Evolutionary conservation across 352 stramenopile species (phyloP).

Genomic region (Phytophthora quininea): DNA sequence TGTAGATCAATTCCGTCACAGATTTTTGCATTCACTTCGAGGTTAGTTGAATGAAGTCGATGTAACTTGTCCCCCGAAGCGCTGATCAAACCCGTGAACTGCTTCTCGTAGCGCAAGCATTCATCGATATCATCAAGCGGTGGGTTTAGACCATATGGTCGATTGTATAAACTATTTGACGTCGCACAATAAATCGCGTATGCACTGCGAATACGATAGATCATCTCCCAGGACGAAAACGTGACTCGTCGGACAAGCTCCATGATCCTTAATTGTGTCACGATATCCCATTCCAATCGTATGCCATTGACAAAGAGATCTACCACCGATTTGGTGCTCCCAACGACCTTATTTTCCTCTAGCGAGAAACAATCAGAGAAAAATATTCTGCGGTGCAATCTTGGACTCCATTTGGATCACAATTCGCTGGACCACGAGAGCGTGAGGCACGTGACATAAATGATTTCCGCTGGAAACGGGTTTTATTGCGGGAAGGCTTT

Average conservation of each 20-base stretch:
- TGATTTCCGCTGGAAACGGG: conserved; percentile 13
- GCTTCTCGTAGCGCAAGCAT: conserved; percentile 38
- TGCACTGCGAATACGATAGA: conserved; percentile 64
- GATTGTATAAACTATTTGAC: conserved; percentile 65
- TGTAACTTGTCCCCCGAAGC: conserved; percentile 70
- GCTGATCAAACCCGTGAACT: conserved; percentile 61
- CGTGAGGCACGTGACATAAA: conserved; percentile 21
- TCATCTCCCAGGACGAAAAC: conserved; percentile 79
- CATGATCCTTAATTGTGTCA: conserved; percentile 62
- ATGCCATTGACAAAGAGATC: conserved; percentile 71
- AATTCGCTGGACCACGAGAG: not conserved
- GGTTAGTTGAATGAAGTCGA: conserved; percentile 57
- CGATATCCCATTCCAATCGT: conserved; percentile 53
- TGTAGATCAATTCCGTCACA: conserved; percentile 33
- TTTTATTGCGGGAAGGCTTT: conserved; percentile 11
- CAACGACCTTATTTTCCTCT: conserved; percentile 63
- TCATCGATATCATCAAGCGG: conserved; percentile 47
- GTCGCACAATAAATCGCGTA: conserved; percentile 63
- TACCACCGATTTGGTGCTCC: conserved; percentile 55
- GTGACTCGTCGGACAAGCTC: conserved; percentile 74
- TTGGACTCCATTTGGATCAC: not conserved
- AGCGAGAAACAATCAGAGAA: conserved; percentile 58
- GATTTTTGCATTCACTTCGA: conserved; percentile 50
- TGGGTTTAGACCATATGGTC: conserved; percentile 59
- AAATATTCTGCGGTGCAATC: conserved; percentile 44